Evolutionary conservation across 306 rosid species (phyloP).

Genomic region (barrel medic (Medicago truncatula)): DNA sequence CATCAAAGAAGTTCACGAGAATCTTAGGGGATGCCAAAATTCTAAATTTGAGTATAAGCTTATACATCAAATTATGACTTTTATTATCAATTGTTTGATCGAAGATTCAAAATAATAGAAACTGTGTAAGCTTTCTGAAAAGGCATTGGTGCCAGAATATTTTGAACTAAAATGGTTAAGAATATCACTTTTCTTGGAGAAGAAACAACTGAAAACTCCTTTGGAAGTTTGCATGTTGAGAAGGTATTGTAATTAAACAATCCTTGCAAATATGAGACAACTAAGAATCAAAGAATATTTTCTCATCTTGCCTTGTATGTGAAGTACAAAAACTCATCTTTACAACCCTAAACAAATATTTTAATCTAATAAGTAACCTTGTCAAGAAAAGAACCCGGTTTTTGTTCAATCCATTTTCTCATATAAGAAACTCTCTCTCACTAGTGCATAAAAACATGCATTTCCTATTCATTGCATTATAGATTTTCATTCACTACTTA

Average conservation of each 20-base stretch:
- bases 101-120: not conserved
- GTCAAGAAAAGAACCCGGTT: slow-evolving; percentile 74
- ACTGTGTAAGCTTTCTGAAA: not conserved
- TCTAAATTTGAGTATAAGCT: slow-evolving; percentile 1
- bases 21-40: not conserved
- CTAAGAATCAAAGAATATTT: slow-evolving; percentile 59
- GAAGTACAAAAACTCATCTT: slow-evolving; percentile 73
- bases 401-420: slow-evolving; percentile 17
- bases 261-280: slow-evolving; percentile 51
- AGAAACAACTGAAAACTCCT: slow-evolving; percentile 40
- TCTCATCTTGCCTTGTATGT: slow-evolving; percentile 62
- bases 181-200: slow-evolving; percentile 55
- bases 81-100: not conserved
- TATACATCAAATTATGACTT: not conserved
- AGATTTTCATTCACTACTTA: slow-evolving; percentile 38
- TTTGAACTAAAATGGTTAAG: slow-evolving; percentile 46
- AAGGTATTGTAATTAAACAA: slow-evolving; percentile 44
- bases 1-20: not conserved
- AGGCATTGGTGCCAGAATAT: not conserved
- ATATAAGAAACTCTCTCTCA: slow-evolving; percentile 45
- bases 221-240: slow-evolving; percentile 17
- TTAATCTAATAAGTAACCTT: slow-evolving; percentile 46
- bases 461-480: slow-evolving; percentile 12
- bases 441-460: slow-evolving; percentile 28
- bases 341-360: slow-evolving; percentile 56